A percentile compares a stretch with the other conserved stretches of the same genome.
Conservation (phyloP, 805 yeast genomes). For the Monosporozyma servazzii region DNA sequence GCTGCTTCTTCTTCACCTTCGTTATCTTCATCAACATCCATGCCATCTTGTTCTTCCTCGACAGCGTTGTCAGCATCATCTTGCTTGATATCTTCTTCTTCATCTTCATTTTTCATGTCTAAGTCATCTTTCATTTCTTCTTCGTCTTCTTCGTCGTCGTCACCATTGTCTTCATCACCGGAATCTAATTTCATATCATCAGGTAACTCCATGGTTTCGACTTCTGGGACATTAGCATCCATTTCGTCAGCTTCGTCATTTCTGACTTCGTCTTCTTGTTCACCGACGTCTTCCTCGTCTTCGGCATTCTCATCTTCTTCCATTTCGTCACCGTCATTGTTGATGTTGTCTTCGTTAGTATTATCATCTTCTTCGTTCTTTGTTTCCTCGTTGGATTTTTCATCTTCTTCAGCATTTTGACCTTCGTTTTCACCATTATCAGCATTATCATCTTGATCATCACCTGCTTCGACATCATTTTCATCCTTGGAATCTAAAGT, state of each 20-base stretch:
- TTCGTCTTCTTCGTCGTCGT: slow-evolving; percentile 34
- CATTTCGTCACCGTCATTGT: slow-evolving; percentile 43
- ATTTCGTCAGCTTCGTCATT: slow-evolving; percentile 61
- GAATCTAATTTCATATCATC: slow-evolving; percentile 86
- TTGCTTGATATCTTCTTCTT: slow-evolving; percentile 60
- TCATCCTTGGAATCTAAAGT: slow-evolving; percentile 49
- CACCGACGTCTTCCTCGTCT: slow-evolving; percentile 67
- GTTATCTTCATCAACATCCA: slow-evolving; percentile 19
- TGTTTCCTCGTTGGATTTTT: slow-evolving; percentile 31
- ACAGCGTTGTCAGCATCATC: slow-evolving; percentile 36
- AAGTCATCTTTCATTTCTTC: slow-evolving; percentile 31
- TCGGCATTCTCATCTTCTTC: slow-evolving; percentile 47
- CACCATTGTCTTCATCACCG: slow-evolving; percentile 51
- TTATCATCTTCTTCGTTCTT: slow-evolving; percentile 26
- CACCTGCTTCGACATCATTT: slow-evolving; percentile 35
- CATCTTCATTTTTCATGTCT: slow-evolving; percentile 30
- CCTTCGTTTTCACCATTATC: slow-evolving; percentile 33
- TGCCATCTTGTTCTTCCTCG: slow-evolving; percentile 33
- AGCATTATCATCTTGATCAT: slow-evolving; percentile 26
- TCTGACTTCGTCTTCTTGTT: slow-evolving; percentile 69
- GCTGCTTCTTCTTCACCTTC: slow-evolving; percentile 34
- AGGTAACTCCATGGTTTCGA: slow-evolving; percentile 81
- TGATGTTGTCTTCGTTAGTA: slow-evolving; percentile 32
- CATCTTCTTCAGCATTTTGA: slow-evolving; percentile 29
- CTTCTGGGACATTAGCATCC: slow-evolving; percentile 69